Conservation (phyloP, 371 early-diverging fungal genomes). For the Mortierella sp. region DNA sequence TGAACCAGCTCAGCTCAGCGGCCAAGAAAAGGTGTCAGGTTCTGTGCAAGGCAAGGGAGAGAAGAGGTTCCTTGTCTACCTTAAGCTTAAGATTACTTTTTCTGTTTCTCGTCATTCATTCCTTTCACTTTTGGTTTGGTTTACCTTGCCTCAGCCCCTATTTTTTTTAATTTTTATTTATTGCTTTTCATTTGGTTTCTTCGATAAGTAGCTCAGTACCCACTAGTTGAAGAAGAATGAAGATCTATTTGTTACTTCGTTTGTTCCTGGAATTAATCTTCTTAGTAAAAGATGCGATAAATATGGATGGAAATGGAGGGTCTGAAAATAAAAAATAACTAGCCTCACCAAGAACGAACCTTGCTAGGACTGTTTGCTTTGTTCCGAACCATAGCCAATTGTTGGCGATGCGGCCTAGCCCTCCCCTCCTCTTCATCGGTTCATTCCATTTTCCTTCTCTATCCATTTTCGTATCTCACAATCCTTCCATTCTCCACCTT, state of each 20-base stretch:
- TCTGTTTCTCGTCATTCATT: not conserved
- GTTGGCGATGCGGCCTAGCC: no score
- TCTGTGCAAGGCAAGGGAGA: not conserved
- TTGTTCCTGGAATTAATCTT: not conserved
- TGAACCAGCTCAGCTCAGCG: not conserved
- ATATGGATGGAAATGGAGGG: not conserved
- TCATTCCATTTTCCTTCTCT: no score
- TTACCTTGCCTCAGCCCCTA: not conserved
- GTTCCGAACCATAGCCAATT: no score
- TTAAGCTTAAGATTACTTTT: not conserved
- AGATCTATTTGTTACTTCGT: not conserved
- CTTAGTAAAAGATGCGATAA: no score
- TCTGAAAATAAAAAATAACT: not conserved
- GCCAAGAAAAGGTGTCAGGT: not conserved
- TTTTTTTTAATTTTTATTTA: not conserved
- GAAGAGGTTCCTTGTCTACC: not conserved
- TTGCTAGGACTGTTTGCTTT: no score
- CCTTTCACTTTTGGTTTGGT: not conserved
- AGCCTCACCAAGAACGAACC: no score
- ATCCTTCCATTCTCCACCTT: no score
- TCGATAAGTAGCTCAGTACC: not conserved
- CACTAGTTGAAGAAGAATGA: not conserved
- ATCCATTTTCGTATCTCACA: no score
- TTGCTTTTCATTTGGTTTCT: not conserved
- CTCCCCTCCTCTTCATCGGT: no score